Conservation (phyloP, 305 asterid species). For the Rubia balearica region DNA sequence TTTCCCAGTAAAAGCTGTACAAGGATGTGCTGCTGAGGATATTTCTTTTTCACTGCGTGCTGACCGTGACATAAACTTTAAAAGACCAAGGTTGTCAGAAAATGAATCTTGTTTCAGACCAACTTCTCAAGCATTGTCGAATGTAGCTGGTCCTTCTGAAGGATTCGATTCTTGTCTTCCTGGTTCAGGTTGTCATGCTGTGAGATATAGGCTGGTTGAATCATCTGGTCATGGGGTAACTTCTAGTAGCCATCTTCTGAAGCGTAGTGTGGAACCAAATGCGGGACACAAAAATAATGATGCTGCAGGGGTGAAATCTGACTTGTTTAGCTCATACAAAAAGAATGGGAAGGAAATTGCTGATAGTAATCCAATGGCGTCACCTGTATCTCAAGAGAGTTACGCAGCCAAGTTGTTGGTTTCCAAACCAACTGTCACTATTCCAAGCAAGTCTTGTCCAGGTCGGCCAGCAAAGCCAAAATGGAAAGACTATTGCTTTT, state of each 20-base stretch:
- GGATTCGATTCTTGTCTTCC: slow-evolving; percentile 36
- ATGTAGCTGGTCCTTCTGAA: slow-evolving; percentile 35
- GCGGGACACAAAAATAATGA: slow-evolving; percentile 34
- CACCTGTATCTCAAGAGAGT: slow-evolving; percentile 92
- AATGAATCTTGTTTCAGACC: slow-evolving; percentile 36
- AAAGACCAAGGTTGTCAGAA: slow-evolving; percentile 27
- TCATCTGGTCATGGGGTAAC: slow-evolving; percentile 61
- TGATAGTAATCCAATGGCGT: slow-evolving; percentile 38
- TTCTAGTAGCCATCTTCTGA: slow-evolving; percentile 45
- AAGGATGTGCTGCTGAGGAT: slow-evolving; percentile 30
- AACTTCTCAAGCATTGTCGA: slow-evolving; percentile 28
- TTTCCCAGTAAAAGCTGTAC: slow-evolving; percentile 25
- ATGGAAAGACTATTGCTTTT: slow-evolving; percentile 87
- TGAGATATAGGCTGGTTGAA: slow-evolving; percentile 59
- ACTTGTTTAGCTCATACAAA: slow-evolving; percentile 35
- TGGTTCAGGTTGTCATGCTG: slow-evolving; percentile 27
- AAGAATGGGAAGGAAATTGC: slow-evolving; percentile 44
- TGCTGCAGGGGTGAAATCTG: slow-evolving; percentile 30
- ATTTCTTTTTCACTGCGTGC: slow-evolving; percentile 23
- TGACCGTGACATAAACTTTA: slow-evolving; percentile 21
- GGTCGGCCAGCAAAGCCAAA: slow-evolving; percentile 57
- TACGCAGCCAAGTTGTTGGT: slow-evolving; percentile 56
- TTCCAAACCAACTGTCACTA: slow-evolving; percentile 32
- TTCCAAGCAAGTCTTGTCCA: slow-evolving; percentile 29
- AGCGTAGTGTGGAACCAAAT: slow-evolving; percentile 28